Evolutionary conservation across 139 green algal genomes (phyloP).

Genomic region (Protoeuglena noctilucae): DNA sequence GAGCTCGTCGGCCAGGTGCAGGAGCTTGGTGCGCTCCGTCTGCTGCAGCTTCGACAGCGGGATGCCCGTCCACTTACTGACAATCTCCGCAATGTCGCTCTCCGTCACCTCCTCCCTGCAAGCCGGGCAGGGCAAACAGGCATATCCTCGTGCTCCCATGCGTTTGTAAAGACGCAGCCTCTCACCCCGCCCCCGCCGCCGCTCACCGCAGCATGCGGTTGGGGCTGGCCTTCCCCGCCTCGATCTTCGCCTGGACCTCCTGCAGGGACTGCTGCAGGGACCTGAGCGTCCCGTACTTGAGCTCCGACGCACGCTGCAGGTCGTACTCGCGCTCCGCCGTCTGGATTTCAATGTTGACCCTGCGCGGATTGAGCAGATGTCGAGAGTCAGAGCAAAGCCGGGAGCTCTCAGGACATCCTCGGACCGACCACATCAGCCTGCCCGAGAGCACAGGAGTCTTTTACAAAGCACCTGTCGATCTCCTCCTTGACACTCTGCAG

Average conservation of each 20-base stretch:
- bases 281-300: conserved; percentile 94
- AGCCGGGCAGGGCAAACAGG: too few species aligned
- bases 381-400: too few species aligned
- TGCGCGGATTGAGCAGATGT: too few species aligned
- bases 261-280: conserved; percentile 71
- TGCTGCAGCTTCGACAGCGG: conserved; percentile 65
- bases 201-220: conserved; percentile 51
- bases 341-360: conserved; percentile 38
- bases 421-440: too few species aligned
- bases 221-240: conserved; percentile 14
- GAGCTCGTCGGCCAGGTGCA: conserved; percentile 74
- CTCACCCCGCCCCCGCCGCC: too few species aligned
- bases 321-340: conserved; percentile 88
- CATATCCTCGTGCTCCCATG: too few species aligned
- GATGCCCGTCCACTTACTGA: conserved; percentile 87
- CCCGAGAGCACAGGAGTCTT: too few species aligned
- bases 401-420: too few species aligned
- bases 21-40: conserved; percentile 82
- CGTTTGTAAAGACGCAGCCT: too few species aligned
- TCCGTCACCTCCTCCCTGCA: conserved; percentile 94
- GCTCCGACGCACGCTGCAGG: conserved; percentile 79
- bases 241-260: conserved; percentile 40
- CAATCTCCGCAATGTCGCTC: conserved; percentile 83
- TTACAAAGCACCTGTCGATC: conserved; percentile 79
- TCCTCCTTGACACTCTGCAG: conserved; percentile 75